phyloP scores from a whole-genome alignment of 2,329 filamentous ascomycete genomes.

The Hortaea sp. region DNA sequence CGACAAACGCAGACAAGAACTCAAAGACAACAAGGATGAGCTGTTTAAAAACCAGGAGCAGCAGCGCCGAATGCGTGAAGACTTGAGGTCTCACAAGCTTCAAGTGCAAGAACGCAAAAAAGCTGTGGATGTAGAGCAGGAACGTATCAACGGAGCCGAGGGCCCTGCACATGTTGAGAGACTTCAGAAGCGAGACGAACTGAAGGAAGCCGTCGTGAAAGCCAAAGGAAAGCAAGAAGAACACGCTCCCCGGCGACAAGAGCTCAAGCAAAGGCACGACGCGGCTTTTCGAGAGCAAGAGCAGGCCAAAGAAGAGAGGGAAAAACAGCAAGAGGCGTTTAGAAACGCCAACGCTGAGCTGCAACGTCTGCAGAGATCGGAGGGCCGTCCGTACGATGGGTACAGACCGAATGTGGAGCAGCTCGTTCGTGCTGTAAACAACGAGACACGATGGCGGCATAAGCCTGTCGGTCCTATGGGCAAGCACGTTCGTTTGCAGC shows the following conservation, averaged over 20 bases:
- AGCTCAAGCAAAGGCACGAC: conserved; percentile 25
- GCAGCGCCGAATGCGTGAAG: conserved; percentile 54
- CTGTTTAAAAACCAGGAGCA: conserved; percentile 33
- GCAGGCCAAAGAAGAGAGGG: conserved; percentile 9
- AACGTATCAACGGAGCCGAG: conserved; percentile 51
- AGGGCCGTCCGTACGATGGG: conserved; percentile 48
- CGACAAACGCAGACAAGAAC: conserved; percentile 41
- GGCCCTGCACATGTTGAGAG: conserved; percentile 60
- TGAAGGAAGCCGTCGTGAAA: conserved; percentile 38
- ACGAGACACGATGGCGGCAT: conserved; percentile 57
- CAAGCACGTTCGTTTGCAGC: conserved; percentile 57
- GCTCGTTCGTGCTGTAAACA: conserved; percentile 58
- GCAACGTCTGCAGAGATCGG: conserved; percentile 44
- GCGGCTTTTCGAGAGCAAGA: conserved; percentile 7
- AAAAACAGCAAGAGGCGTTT: conserved; percentile 18
- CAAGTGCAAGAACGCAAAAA: conserved; percentile 32
- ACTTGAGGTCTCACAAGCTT: conserved; percentile 44
- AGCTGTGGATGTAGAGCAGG: conserved; percentile 46
- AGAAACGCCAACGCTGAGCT: conserved; percentile 42
- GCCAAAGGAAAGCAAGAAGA: conserved; percentile 31
- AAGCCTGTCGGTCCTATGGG: conserved; percentile 80
- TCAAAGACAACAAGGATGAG: conserved; percentile 28
- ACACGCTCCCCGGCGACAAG: conserved; percentile 26
- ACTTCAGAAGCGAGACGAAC: conserved; percentile 40
- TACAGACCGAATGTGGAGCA: conserved; percentile 54